Evolutionary conservation across 805 yeast genomes (phyloP), one percentile per base, ranked within the genome.

Genomic region (Clavispora fructus): DNA sequence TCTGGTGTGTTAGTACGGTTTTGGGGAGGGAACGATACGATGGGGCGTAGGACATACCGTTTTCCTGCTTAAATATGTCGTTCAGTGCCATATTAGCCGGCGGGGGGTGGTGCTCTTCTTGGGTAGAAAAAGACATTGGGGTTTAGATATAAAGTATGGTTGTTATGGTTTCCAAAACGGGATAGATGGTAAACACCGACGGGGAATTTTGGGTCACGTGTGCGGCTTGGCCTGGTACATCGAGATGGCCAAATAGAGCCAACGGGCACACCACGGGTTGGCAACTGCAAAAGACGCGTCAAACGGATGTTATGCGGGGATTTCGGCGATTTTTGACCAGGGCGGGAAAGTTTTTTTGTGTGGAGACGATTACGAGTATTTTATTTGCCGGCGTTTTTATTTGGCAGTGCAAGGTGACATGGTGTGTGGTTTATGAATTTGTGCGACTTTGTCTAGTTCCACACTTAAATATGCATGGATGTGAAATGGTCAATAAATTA

Each of bases 21-120:
- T 37, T 17, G 28, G 16, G 40, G 28, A 12, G 17, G 27, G 35
- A 35, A 16, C 17, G 23, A 11, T n/a, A 23, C 2, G n/a, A n/a
- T 6, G 32, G 13, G 25, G 30, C 11, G 10, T 7, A 6, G 19
- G 44, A 58, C 65, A 40, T 61, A 62, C 65, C 64, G 54, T 59
- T 62, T 48, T 62, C 67, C 44, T 57, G 53, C 40, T 52, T 56
- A 45, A 62, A 62, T 33, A 59, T 48, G 45, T 61, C 63, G 9
- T 14, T 9, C 9, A 10, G 27, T 12, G 9, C 7, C 41, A 39
- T 39, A 33, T 11, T 33, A 4, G 13, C 8, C 16, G 11, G 37
- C 23, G 13, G 13, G n/a, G 12, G 37, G 9, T 33, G 13, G 6
- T 13, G 25, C 16, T 33, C 25, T 33, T 33, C 37, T 33, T 33